A percentile compares a stretch with the other conserved stretches of the same genome.
Conservation (phyloP, 179 eudicot genomes). For the Spinacia oleracea region DNA sequence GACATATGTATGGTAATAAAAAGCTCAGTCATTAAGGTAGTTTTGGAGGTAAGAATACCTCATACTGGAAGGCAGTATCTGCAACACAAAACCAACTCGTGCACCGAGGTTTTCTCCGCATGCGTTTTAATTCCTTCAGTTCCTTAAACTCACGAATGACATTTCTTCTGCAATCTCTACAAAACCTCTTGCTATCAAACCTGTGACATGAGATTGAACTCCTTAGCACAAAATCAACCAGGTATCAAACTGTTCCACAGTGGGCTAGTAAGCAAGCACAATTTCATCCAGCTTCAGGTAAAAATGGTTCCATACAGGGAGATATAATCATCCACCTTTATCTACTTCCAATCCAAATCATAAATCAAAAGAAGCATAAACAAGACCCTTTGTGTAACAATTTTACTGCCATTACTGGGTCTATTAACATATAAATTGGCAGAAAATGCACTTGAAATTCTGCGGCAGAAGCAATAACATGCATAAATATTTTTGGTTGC, state of each 20-base stretch:
- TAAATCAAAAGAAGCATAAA: slow-evolving; percentile 7
- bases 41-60: slow-evolving; percentile 49
- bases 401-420: neutral
- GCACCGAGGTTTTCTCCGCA: slow-evolving; percentile 79
- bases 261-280: neutral
- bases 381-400: neutral
- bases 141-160: slow-evolving; percentile 97
- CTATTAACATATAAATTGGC: neutral
- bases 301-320: neutral
- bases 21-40: neutral
- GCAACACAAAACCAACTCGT: slow-evolving; percentile 97
- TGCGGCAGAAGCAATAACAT: neutral
- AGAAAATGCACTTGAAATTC: neutral
- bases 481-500: neutral
- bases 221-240: neutral
- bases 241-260: neutral
- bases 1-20: neutral
- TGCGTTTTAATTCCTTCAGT: slow-evolving; percentile 91
- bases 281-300: neutral
- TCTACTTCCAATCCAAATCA: too few relatives aligned
- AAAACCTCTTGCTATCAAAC: slow-evolving; percentile 97
- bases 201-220: slow-evolving; percentile 44
- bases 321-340: neutral
- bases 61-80: slow-evolving; percentile 87
- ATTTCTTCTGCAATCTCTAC: slow-evolving; percentile 97